Conservation (phyloP, 371 early-diverging fungal species). For the Mortierella polycephala region DNA sequence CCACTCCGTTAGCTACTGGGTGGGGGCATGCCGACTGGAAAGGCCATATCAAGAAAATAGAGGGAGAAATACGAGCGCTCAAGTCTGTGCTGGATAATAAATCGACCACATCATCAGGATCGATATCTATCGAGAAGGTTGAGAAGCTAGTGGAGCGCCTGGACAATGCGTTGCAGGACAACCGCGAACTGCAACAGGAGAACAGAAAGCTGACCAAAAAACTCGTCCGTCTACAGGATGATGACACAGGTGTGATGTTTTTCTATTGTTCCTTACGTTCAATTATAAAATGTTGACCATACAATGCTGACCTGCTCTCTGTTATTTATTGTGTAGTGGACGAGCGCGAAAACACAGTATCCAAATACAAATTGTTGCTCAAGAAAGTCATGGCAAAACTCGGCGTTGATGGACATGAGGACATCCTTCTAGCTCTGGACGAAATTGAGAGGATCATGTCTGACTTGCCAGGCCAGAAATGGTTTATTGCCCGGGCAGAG, state of each 20-base stretch:
- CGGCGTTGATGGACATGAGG: conserved; percentile 16
- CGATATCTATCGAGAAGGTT: background rate
- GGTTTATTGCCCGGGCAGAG: conserved; percentile 37
- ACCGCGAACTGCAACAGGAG: conserved; percentile 18
- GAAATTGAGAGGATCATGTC: conserved; percentile 23
- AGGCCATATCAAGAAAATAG: conserved; percentile 30
- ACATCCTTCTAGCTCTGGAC: conserved; percentile 21
- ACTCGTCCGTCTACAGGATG: conserved; percentile 6
- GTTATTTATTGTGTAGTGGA: background rate
- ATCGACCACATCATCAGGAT: background rate
- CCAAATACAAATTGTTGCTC: conserved; percentile 17
- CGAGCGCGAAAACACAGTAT: background rate
- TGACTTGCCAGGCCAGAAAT: conserved; percentile 16
- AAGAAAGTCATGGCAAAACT: conserved; percentile 13
- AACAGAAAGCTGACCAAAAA: conserved; percentile 25
- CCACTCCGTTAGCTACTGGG: background rate
- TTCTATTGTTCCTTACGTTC: background rate
- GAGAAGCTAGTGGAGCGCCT: conserved; percentile 16
- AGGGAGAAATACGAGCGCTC: conserved; percentile 27
- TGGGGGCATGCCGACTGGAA: conserved; percentile 9
- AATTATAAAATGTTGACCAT: background rate
- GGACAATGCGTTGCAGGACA: conserved; percentile 24
- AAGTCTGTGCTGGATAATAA: conserved; percentile 12
- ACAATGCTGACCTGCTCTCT: no score
- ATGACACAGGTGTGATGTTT: conserved; percentile 9